These are phyloP conservation scores for Penicillium waksmanii DNA, from an alignment of 495 filamentous ascomycete genomes.

Conservation along the genomic window DNA sequence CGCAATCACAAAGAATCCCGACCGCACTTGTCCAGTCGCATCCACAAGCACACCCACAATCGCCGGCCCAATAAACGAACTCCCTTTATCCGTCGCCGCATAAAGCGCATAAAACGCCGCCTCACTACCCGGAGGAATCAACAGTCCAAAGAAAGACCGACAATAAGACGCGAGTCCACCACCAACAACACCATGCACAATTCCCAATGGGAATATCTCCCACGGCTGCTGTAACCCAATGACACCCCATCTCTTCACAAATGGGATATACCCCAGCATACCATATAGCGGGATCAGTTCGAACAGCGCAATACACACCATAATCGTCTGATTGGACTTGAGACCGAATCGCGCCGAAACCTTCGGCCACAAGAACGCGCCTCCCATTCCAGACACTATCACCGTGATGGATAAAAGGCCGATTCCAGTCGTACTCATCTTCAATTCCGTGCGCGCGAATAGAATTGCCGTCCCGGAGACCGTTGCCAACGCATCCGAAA, in stretches of 20 bases:
- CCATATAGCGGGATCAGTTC: conserved; percentile 88
- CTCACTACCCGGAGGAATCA: conserved; percentile 88
- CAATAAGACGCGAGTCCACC: conserved; percentile 86
- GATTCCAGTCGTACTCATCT: conserved; percentile 74
- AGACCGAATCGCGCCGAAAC: conserved; percentile 66
- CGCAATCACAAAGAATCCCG: conserved; percentile 88
- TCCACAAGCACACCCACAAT: conserved; percentile 87
- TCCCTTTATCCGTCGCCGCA: conserved; percentile 92
- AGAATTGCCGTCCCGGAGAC: conserved; percentile 90
- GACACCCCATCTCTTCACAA: conserved; percentile 70
- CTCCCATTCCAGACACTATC: conserved; percentile 74
- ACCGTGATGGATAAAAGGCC: conserved; percentile 84
- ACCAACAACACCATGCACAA: conserved; percentile 82
- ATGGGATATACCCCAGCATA: conserved; percentile 79
- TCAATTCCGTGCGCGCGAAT: conserved; percentile 84
- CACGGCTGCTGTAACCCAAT: conserved; percentile 82
- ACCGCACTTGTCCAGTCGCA: conserved; percentile 76
- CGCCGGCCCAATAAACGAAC: conserved; percentile 83
- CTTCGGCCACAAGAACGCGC: conserved; percentile 81
- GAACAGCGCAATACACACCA: conserved; percentile 80
- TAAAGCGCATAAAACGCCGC: conserved; percentile 93
- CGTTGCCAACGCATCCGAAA: conserved; percentile 87
- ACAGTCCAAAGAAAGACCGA: conserved; percentile 78
- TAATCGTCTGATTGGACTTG: conserved; percentile 76
- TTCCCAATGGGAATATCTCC: conserved; percentile 89